Evolutionary conservation across 148 eudicot genomes (phyloP).

Genomic region (Cornus kousa): DNA sequence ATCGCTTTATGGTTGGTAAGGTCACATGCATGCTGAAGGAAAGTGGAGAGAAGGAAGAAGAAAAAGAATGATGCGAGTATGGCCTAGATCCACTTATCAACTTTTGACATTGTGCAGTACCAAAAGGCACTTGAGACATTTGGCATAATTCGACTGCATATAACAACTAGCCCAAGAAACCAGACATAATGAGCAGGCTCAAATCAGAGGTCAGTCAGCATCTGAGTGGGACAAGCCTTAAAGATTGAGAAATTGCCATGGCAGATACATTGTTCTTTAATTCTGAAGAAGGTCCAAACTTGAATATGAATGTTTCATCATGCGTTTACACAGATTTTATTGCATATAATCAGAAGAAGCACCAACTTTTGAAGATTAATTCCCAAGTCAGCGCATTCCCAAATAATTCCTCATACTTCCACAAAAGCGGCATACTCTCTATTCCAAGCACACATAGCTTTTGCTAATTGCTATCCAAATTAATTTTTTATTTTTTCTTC

Average conservation of each 20-base stretch:
- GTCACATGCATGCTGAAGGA: not conserved
- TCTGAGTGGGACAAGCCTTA: too few relatives aligned
- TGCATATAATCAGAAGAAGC: not conserved
- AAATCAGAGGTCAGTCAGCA: too few relatives aligned
- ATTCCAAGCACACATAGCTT: not conserved
- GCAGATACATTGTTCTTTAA: not conserved
- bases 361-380: not conserved
- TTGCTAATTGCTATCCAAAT: not conserved
- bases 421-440: slow-evolving; percentile 10
- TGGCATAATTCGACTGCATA: not conserved
- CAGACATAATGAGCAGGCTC: slow-evolving; percentile 1
- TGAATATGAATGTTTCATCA: not conserved
- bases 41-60: not conserved
- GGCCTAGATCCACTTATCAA: too few relatives aligned
- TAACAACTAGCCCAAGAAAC: not conserved
- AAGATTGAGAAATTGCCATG: not conserved
- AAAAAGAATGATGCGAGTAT: not conserved
- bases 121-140: too few relatives aligned
- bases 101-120: not conserved
- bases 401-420: not conserved
- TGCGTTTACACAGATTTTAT: not conserved
- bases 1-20: too few relatives aligned
- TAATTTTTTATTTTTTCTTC: not conserved
- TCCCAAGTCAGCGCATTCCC: not conserved
- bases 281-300: not conserved